Evolutionary conservation across 2,329 filamentous ascomycete genomes (phyloP), one percentile per base, ranked within the genome.

Genomic region (Sporothrix humicola): DNA sequence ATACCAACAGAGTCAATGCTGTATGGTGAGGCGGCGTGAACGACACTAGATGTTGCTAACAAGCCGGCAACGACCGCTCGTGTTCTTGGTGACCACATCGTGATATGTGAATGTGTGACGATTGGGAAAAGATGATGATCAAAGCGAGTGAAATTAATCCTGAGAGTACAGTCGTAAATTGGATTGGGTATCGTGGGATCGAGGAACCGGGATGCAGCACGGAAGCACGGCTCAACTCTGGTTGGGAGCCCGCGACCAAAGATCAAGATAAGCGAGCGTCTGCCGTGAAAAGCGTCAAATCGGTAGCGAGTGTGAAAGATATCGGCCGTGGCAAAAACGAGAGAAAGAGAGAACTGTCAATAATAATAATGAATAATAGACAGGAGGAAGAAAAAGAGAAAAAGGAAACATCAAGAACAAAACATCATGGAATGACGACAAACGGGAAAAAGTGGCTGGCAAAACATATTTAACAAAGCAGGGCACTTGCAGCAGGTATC

Each of bases 401-500:
- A 56, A 46, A 8, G 7, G 56, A 48, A 58, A 52, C 42, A 48
- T 37, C 26, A 54, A 65, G 37, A 73, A 52, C 8, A 52, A 52
- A 37, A 15, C 48, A 20, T 54, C 48, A n/a, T 9, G 20, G 52
- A 20, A 26, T 13, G 31, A 59, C 20, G 7, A 56, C 6, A 50
- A 23, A 48, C 48, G 10, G 2, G 12, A 37, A 48, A 44, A 59
- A 20, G 42, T 61, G 54, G 69, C 68, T 46, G 52, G 54, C 69
- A 44, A 37, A 52, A 23, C 42, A 31, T 48, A 71, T 58, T 71
- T 71, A 73, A 69, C 66, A 54, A 66, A 20, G 42, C n/a, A 12
- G 61, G 61, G 4, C 61, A 48, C 61, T 26, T 20, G n/a, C 61
- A 66, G 42, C 61, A 20, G 42, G 61, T 48, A 7, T 13, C 37